A percentile compares a stretch with the other conserved stretches of the same genome.
These are phyloP conservation scores for Mychonastes homosphaera DNA, from an alignment of 139 green algal genomes.

Conservation along the genomic window DNA sequence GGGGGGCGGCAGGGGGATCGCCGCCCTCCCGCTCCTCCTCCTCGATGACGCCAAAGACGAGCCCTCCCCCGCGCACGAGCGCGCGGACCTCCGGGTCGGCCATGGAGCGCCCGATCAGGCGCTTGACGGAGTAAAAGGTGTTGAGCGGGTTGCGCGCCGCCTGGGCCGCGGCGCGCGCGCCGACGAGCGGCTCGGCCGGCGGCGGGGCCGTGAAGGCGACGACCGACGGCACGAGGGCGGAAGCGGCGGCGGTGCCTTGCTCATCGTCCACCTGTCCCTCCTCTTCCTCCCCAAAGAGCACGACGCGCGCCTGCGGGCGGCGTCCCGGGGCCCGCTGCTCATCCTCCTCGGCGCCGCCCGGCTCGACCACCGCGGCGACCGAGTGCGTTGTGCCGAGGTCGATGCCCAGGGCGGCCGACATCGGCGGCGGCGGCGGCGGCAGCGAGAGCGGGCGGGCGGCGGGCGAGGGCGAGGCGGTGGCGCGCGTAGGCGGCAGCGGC, in stretches of 20 bases:
- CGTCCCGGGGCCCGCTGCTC: not conserved
- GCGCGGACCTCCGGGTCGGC: not conserved
- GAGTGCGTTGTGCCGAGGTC: constrained; percentile 66
- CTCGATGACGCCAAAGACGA: too few species aligned
- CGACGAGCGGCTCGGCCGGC: constrained; percentile 33
- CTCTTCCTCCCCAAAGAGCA: too few species aligned
- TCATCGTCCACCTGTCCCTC: too few species aligned
- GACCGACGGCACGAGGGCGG: constrained; percentile 34
- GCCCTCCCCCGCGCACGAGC: constrained; percentile 23
- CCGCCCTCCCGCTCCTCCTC: constrained; percentile 50
- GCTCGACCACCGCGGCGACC: constrained; percentile 33
- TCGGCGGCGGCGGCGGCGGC: constrained; percentile 8
- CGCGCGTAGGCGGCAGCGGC: too few species aligned
- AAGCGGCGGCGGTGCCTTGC: too few species aligned
- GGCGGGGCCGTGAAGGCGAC: constrained; percentile 25
- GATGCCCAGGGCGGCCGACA: constrained; percentile 62
- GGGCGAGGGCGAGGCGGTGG: too few species aligned
- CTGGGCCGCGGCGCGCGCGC: constrained; percentile 23
- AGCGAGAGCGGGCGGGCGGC: not conserved
- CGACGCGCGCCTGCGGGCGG: not conserved
- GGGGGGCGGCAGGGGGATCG: too few species aligned
- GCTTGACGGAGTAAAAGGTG: constrained; percentile 61
- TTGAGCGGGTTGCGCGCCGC: constrained; percentile 27
- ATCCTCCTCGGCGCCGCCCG: constrained; percentile 19
- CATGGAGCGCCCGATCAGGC: constrained; percentile 41